Evolutionary conservation across 1,284 basidiomycete genomes (phyloP).

Genomic region (Cryptococcus amylolentus): DNA sequence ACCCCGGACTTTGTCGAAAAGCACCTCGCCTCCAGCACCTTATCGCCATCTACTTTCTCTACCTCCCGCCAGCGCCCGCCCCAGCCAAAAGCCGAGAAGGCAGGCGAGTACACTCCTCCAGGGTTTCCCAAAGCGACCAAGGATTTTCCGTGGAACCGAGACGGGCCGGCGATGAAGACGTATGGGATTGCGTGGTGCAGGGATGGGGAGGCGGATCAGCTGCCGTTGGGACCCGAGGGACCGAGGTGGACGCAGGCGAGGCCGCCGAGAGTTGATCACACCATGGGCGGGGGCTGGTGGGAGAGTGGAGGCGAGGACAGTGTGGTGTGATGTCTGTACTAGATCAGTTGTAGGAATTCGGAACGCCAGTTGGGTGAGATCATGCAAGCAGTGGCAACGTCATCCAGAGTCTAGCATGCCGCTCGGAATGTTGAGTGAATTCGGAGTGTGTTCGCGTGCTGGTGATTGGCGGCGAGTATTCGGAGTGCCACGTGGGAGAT

Average conservation of each 20-base stretch:
- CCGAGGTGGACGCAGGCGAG: slow-evolving; percentile 28
- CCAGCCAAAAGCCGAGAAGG: not conserved
- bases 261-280: slow-evolving; percentile 21
- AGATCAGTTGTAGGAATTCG: too few species aligned
- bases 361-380: too few species aligned
- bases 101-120: slow-evolving; percentile 21
- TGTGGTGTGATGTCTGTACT: not conserved
- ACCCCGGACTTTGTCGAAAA: not conserved
- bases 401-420: not conserved
- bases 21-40: not conserved
- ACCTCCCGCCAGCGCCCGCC: not conserved
- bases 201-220: slow-evolving; percentile 8
- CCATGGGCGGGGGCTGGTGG: slow-evolving; percentile 24
- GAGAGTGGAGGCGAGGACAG: slow-evolving; percentile 19
- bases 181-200: slow-evolving; percentile 31
- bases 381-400: too few species aligned
- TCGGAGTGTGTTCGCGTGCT: not conserved
- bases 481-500: slow-evolving; percentile 14
- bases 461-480: slow-evolving; percentile 8
- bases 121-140: slow-evolving; percentile 23
- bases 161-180: slow-evolving; percentile 35
- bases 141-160: slow-evolving; percentile 22
- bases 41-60: not conserved
- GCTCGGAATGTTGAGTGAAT: not conserved
- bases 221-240: slow-evolving; percentile 24